Percentiles rank a stretch among this genome's conserved stretches.
phyloP scores from a whole-genome alignment of 257 asterid genomes.

The Paulownia fortunei region DNA sequence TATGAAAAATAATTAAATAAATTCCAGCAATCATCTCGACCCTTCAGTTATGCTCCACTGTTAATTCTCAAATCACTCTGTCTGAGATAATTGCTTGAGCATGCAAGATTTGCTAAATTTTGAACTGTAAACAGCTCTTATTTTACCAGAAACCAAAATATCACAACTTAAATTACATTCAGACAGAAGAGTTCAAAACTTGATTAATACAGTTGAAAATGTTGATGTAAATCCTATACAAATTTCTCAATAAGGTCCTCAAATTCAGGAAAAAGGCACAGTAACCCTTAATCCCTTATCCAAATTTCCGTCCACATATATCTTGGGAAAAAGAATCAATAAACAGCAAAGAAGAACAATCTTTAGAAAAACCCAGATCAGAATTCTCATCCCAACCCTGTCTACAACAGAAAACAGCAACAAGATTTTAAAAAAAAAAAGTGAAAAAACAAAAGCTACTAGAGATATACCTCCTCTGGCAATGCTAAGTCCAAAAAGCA shows the following conservation, averaged over 20 bases:
- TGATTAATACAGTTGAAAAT: background rate
- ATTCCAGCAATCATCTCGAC: background rate
- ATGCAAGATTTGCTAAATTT: background rate
- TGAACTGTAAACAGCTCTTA: background rate
- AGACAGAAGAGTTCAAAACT: background rate
- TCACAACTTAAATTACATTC: slow-evolving; percentile 9
- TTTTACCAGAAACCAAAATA: slow-evolving; percentile 30
- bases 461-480: slow-evolving; percentile 61
- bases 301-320: background rate
- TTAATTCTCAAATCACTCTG: background rate
- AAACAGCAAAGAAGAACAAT: background rate
- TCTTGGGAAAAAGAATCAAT: background rate
- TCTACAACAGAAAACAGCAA: background rate
- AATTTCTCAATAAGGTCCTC: background rate
- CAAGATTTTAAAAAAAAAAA: background rate
- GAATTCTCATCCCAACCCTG: slow-evolving; percentile 11
- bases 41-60: background rate
- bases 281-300: slow-evolving; percentile 5
- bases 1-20: background rate
- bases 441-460: background rate
- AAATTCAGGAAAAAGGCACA: background rate
- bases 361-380: background rate
- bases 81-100: background rate
- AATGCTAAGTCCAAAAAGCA: slow-evolving; percentile 75
- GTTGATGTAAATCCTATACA: background rate